Evolutionary conservation across 2,329 filamentous ascomycete species (phyloP), one percentile per base, ranked within the genome.

Genomic region (Exophiala phaeomuriformis): DNA sequence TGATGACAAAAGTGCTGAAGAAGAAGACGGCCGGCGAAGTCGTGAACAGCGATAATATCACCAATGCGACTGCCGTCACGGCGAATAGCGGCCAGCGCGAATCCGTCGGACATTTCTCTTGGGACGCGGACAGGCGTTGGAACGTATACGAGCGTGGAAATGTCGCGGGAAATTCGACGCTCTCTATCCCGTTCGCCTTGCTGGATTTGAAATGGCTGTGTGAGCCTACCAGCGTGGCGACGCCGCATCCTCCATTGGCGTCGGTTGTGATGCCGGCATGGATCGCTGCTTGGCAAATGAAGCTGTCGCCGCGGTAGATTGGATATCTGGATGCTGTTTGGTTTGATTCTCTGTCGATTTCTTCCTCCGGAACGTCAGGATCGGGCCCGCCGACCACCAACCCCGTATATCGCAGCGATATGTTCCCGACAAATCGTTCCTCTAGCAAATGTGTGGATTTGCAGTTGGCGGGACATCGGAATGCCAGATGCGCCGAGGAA

Each of bases 71-170:
- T 28, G 91, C 77, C 0, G 90, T 94, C 5, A 97, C 79, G 10
- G 81, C 86, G 6, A 98, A 78, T 2, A 95, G 73, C 1, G 85
- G 78, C 93, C 93, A 98, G 42, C 90, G 79, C 53, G 86, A 79
- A 67, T 97, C 93, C 51, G 77, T 76, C 10, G 88, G 84, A 47
- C 82, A 78, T 63, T 88, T 86, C 9, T 78, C 71, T 52, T 74
- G 70, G 9, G 70, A 67, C 1, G 70, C 66, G 5, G 68, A 65
- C 4, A 89, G 77, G 32, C 77, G 77, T 3, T 75, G 69, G 62
- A 98, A 97, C 12, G 81, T 81, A 67, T 88, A 96, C 0, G 90
- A 85, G 31, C 88, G 84, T 1, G 93, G 93, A 64, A 98, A 98
- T 60, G 88, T 89, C 0, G 89, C 91, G 58, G 90, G 81, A 66